Base-by-base conservation (phyloP, 2,329 filamentous ascomycete species). In the Penicillium sp. region DNA sequence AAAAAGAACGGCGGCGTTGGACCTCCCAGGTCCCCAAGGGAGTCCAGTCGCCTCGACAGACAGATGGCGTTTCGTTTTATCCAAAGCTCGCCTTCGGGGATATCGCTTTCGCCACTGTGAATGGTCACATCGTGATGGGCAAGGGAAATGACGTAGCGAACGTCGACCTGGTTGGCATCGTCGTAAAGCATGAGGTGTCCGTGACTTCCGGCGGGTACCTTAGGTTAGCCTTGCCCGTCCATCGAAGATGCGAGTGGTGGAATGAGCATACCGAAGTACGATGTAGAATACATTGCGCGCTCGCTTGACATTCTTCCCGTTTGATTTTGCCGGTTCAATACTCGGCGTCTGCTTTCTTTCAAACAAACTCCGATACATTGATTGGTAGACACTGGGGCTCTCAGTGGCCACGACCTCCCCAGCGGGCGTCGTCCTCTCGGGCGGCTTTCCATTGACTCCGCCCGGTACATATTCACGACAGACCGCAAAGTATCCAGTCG, bases 131-230 rank as follows among this genome's bases (percentile, higher is more conserved):
- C 63, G 70, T 97, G 89, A 61, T 95, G 86, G 32, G 88, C 86
- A 8, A 98, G 79, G 0, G 90, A 95, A 48, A 98, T 88, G 46
- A 98, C 93, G 71, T 97, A 90, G 54, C 91, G 86, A 12, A 98
- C 93, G 70, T 98, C 93, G 58, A 96, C 78, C 68, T 97, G 90
- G 58, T 95, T 89, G 45, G 89, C 84, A 63, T 97, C 90, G 66
- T 98, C 93, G 68, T 96, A 98, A 8, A 98, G 82, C 88, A 98
- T 96, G 43, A 98, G 74, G 66, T 97, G 90, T 34, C 91, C 90
- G 69, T 96, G 90, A 64, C 90, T 90, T 47, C 8, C 9, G 12
- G 33, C 47, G 9, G 47, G 29, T 18, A 34, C 35, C 38, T 35
- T 49, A 55, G 42, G 59, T 62, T 48, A 57, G 52, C 43, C 44